phyloP scores from a whole-genome alignment of 257 asterid species.

The Leonotis leonurus region DNA sequence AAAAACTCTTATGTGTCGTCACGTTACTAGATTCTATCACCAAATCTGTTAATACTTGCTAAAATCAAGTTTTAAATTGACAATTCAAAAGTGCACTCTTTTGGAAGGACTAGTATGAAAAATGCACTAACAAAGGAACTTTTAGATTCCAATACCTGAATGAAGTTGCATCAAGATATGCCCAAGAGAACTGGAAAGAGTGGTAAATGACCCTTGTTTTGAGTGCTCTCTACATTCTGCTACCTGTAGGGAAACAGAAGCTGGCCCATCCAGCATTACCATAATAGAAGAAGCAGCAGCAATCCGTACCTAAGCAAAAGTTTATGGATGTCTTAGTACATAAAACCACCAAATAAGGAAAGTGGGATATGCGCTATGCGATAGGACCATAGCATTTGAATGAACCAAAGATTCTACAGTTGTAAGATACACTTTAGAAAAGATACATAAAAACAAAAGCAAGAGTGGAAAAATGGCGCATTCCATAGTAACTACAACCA shows the following conservation, averaged over 20 bases:
- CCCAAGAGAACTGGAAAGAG: constrained; percentile 93
- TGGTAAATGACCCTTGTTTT: constrained; percentile 76
- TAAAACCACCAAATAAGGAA: background rate
- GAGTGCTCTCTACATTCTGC: constrained; percentile 71
- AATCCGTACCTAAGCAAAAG: constrained; percentile 60
- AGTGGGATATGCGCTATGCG: background rate
- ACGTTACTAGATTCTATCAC: background rate
- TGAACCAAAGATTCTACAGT: background rate
- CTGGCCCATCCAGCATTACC: constrained; percentile 81
- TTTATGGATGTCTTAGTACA: constrained; percentile 6
- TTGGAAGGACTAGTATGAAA: background rate
- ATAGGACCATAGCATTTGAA: background rate
- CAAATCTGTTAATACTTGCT: background rate
- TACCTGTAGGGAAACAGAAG: constrained; percentile 83
- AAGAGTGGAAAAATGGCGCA: background rate
- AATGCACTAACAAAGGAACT: constrained; percentile 10
- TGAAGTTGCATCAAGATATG: constrained; percentile 88
- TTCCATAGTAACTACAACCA: constrained; percentile 6
- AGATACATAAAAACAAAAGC: constrained; percentile 1
- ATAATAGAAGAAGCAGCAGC: constrained; percentile 75
- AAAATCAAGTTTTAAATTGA: background rate
- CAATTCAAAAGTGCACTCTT: background rate
- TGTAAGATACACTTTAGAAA: constrained; percentile 4
- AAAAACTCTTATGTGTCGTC: background rate
- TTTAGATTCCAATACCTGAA: constrained; percentile 49